Percentiles rank a stretch among this genome's conserved stretches.
phyloP scores from a whole-genome alignment of 1,139 yeast species.

The Pichia sp. region DNA sequence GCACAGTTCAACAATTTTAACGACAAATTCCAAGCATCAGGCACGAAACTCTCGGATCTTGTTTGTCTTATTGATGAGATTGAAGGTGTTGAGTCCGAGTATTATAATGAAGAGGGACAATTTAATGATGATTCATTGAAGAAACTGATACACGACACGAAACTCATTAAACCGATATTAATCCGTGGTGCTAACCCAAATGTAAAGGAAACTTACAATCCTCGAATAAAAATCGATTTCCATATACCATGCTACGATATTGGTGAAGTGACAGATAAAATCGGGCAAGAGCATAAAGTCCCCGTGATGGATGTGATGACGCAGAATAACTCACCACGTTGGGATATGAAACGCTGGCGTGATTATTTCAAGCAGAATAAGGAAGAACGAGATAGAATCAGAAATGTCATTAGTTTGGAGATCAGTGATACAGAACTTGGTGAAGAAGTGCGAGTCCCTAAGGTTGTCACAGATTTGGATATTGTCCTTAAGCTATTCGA shows the following conservation, averaged over 20 bases:
- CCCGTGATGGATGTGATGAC: slow-evolving; percentile 91
- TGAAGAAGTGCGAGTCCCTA: slow-evolving; percentile 50
- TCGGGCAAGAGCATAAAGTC: slow-evolving; percentile 58
- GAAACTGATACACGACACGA: slow-evolving; percentile 37
- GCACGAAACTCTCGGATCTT: slow-evolving; percentile 13
- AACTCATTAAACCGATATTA: slow-evolving; percentile 29
- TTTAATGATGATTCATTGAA: slow-evolving; percentile 28
- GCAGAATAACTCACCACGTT: slow-evolving; percentile 58
- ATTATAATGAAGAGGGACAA: neutral
- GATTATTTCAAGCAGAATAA: slow-evolving; percentile 52
- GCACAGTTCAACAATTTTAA: slow-evolving; percentile 28
- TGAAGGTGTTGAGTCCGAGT: slow-evolving; percentile 6
- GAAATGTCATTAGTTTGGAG: slow-evolving; percentile 79
- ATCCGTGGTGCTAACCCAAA: slow-evolving; percentile 21
- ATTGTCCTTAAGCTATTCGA: slow-evolving; percentile 59
- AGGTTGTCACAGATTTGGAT: slow-evolving; percentile 59
- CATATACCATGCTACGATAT: slow-evolving; percentile 44
- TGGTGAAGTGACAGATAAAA: slow-evolving; percentile 46
- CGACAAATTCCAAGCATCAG: no score
- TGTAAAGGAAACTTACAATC: slow-evolving; percentile 9
- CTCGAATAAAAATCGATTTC: slow-evolving; percentile 37
- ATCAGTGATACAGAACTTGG: slow-evolving; percentile 56
- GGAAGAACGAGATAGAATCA: slow-evolving; percentile 50
- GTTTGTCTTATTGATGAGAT: slow-evolving; percentile 19
- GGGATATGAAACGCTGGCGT: slow-evolving; percentile 72